phyloP scores from a whole-genome alignment of 495 filamentous ascomycete species.

The Alectoria sarmentosa region DNA sequence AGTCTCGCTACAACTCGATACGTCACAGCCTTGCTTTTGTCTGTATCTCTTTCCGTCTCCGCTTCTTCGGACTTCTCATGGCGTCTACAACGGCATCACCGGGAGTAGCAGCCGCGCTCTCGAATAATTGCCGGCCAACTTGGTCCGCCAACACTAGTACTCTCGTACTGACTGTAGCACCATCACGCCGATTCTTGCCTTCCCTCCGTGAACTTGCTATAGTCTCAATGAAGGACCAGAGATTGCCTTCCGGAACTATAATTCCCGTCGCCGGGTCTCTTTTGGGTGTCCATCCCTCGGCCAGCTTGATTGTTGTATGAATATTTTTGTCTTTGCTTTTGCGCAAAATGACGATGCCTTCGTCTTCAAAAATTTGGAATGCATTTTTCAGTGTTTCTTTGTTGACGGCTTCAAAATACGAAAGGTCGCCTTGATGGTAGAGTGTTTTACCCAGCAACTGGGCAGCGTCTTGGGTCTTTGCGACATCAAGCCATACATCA shows the following conservation, averaged over 20 bases:
- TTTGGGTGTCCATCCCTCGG: conserved; percentile 69
- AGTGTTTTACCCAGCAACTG: conserved; percentile 92
- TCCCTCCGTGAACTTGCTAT: conserved; percentile 78
- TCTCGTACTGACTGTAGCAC: conserved; percentile 77
- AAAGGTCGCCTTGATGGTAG: conserved; percentile 94
- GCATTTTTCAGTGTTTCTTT: conserved; percentile 94
- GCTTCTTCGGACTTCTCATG: conserved; percentile 12
- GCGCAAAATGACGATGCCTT: conserved; percentile 72
- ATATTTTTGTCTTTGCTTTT: conserved; percentile 54
- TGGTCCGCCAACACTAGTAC: conserved; percentile 68
- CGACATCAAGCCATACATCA: conserved; percentile 69
- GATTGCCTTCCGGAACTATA: conserved; percentile 58
- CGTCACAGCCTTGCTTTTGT: conserved; percentile 19
- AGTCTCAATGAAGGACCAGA: conserved; percentile 87
- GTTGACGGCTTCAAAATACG: conserved; percentile 96
- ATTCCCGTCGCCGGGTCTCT: conserved; percentile 53
- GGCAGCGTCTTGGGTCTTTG: conserved; percentile 71
- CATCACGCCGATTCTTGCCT: conserved; percentile 91
- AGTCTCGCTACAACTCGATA: not conserved
- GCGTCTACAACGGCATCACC: not conserved
- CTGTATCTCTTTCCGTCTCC: conserved; percentile 19
- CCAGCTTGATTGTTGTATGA: conserved; percentile 55
- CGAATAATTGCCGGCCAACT: conserved; percentile 47
- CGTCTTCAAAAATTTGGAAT: conserved; percentile 80
- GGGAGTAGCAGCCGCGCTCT: conserved; percentile 12